Conservation (phyloP, 2,329 filamentous ascomycete genomes). For the Cryphonectria naterciae region DNA sequence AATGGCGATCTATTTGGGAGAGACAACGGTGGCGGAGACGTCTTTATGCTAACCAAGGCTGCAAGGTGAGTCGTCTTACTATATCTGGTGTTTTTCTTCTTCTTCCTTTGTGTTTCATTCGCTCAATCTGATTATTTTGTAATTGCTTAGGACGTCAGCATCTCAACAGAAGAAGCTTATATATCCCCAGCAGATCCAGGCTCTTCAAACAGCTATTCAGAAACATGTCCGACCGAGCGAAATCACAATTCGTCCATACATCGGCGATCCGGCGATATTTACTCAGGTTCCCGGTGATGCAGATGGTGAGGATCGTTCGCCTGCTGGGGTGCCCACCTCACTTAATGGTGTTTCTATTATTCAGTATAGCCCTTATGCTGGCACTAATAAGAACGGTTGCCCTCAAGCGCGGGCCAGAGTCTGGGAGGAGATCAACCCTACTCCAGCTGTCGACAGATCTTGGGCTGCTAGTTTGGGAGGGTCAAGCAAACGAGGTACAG, state of each 20-base stretch:
- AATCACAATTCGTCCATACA: no score
- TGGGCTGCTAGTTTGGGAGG: not conserved
- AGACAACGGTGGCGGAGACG: not conserved
- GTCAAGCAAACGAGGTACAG: not conserved
- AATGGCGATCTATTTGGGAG: not conserved
- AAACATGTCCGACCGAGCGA: not conserved
- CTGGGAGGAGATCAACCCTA: not conserved
- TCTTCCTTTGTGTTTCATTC: not conserved
- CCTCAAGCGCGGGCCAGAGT: not conserved
- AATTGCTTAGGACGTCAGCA: not conserved
- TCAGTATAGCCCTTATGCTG: not conserved
- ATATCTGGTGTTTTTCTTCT: no score
- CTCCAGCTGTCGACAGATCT: not conserved
- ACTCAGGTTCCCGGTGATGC: no score
- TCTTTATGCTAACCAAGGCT: not conserved
- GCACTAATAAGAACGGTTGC: not conserved
- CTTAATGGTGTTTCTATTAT: not conserved
- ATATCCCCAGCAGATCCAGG: not conserved
- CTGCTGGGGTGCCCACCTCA: not conserved
- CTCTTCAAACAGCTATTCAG: not conserved
- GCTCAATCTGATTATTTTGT: not conserved
- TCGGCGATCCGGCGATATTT: no score
- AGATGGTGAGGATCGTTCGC: not conserved
- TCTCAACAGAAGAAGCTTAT: not conserved
- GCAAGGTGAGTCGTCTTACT: not conserved